phyloP scores from a whole-genome alignment of 2,329 filamentous ascomycete species.

The Capronia coronata region DNA sequence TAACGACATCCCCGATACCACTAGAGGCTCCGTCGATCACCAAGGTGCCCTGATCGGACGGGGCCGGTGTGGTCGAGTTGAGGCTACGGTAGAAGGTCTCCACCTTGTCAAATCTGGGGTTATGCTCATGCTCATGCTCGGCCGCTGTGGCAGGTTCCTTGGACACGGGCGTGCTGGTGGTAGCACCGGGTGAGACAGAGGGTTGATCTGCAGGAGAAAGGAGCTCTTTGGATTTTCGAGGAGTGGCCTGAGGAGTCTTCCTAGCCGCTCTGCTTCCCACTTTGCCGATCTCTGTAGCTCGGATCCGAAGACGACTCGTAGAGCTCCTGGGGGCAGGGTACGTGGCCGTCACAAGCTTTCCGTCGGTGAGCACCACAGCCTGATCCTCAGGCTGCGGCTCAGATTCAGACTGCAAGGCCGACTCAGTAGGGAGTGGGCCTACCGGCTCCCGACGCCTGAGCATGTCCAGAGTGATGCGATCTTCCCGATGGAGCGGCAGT shows the following conservation, averaged over 20 bases:
- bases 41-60: background rate
- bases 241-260: background rate
- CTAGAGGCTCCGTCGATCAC: background rate
- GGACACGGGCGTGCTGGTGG: no score
- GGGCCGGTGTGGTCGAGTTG: background rate
- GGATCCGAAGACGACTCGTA: background rate
- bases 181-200: no score
- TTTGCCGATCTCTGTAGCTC: background rate
- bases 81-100: background rate
- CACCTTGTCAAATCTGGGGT: background rate
- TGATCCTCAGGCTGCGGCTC: background rate
- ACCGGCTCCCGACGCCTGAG: background rate
- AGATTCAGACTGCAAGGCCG: background rate
- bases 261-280: background rate
- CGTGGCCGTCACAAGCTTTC: background rate
- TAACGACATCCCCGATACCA: background rate
- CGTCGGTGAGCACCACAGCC: background rate
- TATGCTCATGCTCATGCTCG: no score
- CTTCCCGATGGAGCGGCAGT: constrained; percentile 7
- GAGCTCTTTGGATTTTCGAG: background rate
- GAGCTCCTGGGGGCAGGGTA: background rate
- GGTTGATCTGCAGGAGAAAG: no score
- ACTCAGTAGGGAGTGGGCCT: background rate
- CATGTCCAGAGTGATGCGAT: constrained; percentile 1
- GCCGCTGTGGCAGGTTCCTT: background rate